Evolutionary conservation across 139 green algal genomes (phyloP), one percentile per base, ranked within the genome.

Genomic region (Chlorella ohadii): DNA sequence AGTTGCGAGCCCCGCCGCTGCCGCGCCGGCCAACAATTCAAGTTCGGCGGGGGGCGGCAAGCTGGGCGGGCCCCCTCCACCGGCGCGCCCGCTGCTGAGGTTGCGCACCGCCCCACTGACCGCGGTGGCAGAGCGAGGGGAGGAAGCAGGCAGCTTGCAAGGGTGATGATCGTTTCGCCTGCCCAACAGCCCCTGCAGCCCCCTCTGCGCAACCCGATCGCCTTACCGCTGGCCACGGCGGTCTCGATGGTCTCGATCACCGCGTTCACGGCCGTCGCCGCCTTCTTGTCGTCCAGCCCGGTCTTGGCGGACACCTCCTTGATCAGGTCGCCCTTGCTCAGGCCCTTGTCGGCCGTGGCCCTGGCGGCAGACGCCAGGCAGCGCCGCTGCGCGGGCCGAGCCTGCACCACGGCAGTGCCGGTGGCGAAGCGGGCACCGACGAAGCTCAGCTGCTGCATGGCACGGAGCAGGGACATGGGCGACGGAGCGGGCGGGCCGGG

Each of bases 211-310:
- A 56, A 19, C 36, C 28, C 23, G 44, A 39, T 17, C 28, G 7
- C 33, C 76, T 82, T 70, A 85, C 81, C 81, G 13, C 31, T 25
- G 2, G 81, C 71, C 13, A 85, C 81, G 28, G 4, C 81, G 23
- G 36, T 57, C 27, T 81, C 39, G 34, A 85, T 88, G 38, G 47
- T 77, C 27, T 88, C 84, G 38, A 88, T 61, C 61, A 88, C 20
- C 12, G 76, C 36, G 41, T 81, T 79, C 31, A 88, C 84, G 11
- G 75, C 84, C 0, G 36, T 25, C 27, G 80, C 51, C 6, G 84
- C 74, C 20, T 67, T 7, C n/a, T 67, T 55, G 12, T 47, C 4
- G 17, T 36, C 59, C 22, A 72, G 47, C 22, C 28, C 17, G 17
- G 61, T 59, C 76, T 85, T 59, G 6, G 31, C 20, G 28, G 33